These are phyloP conservation scores for Pleurotus sapidus DNA, from an alignment of 768 basidiomycete species.

Conservation along the genomic window DNA sequence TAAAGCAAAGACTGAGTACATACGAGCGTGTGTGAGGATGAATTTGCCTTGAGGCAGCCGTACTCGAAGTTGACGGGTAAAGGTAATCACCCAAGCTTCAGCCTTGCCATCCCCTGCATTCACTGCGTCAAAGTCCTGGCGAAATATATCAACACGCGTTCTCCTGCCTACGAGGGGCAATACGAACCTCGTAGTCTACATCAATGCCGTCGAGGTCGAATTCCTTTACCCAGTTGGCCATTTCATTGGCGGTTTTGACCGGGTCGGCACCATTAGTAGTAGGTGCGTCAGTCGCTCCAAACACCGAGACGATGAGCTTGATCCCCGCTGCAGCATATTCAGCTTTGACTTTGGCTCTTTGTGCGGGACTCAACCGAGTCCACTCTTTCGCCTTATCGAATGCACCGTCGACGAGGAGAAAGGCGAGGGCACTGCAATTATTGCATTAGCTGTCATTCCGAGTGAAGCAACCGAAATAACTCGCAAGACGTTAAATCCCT, in stretches of 20 bases:
- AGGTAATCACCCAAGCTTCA: slow-evolving; percentile 56
- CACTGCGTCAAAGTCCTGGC: slow-evolving; percentile 50
- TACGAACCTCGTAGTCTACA: slow-evolving; percentile 62
- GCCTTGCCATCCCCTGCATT: slow-evolving; percentile 47
- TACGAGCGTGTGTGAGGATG: slow-evolving; percentile 56
- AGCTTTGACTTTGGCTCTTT: slow-evolving; percentile 46
- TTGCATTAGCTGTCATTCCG: background rate
- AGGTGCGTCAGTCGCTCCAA: slow-evolving; percentile 56
- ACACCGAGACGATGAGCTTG: slow-evolving; percentile 61
- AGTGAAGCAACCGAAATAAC: slow-evolving; percentile 14
- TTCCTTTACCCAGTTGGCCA: slow-evolving; percentile 63
- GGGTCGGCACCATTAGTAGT: slow-evolving; percentile 61
- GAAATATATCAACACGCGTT: background rate
- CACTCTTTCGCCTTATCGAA: slow-evolving; percentile 61
- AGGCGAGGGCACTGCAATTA: slow-evolving; percentile 39
- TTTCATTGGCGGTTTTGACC: slow-evolving; percentile 55
- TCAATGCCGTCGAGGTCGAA: slow-evolving; percentile 68
- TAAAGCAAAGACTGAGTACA: slow-evolving; percentile 12
- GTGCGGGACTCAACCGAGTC: slow-evolving; percentile 39
- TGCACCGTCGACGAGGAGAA: slow-evolving; percentile 52
- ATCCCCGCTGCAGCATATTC: slow-evolving; percentile 57
- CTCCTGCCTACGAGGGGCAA: background rate
- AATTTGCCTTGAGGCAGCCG: slow-evolving; percentile 46
- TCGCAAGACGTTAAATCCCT: slow-evolving; percentile 64
- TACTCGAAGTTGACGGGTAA: slow-evolving; percentile 47